Evolutionary conservation across 805 yeast genomes (phyloP), one percentile per base, ranked within the genome.

Genomic region (Candida golubevii): DNA sequence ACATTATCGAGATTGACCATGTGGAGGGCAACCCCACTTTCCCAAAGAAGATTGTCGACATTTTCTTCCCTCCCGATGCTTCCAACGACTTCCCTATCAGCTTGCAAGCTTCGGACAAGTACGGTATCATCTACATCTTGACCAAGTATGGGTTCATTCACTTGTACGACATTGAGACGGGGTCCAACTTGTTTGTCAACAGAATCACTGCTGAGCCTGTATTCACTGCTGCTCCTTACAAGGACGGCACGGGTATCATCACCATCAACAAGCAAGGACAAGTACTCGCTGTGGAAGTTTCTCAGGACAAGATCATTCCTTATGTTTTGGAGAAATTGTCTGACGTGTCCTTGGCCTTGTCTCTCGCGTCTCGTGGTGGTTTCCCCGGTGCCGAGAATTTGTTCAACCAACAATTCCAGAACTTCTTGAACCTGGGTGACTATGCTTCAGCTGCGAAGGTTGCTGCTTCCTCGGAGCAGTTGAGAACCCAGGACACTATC

Each of bases 141-240:
- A 93, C 99, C 49, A 95, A 95, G 71, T 86, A 86, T 61, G 99
- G 99, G 26, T 93, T 93, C 71, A 89, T 93, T 58, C 98, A 93
- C 66, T 72, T 93, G 58, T 93, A 90, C 66, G 99, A 93, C 64
- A 74, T 88, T 61, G 99, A 90, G 68, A 78, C 91, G 42, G 98
- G 96, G 50, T 78, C 87, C 39, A 88, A 89, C 68, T 80, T 93
- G 63, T 93, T 90, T 67, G 93, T 93, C 64, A 93, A 93, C 75
- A 80, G 99, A 71, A 91, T 93, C 60, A 88, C 97, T 23, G 90
- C 95, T 6, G 96, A 91, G 60, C 90, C 96, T 14, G 91, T 93
- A 27, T 93, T 93, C 72, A 87, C 96, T 31, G 93, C 97, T 26
- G 69, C 91, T 27, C 65, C 82, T 45, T 87, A 80, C 64, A 79